Percentiles rank a stretch among this genome's conserved stretches.
These are phyloP conservation scores for Castanea crenata DNA, from an alignment of 306 rosid genomes.

Conservation along the genomic window DNA sequence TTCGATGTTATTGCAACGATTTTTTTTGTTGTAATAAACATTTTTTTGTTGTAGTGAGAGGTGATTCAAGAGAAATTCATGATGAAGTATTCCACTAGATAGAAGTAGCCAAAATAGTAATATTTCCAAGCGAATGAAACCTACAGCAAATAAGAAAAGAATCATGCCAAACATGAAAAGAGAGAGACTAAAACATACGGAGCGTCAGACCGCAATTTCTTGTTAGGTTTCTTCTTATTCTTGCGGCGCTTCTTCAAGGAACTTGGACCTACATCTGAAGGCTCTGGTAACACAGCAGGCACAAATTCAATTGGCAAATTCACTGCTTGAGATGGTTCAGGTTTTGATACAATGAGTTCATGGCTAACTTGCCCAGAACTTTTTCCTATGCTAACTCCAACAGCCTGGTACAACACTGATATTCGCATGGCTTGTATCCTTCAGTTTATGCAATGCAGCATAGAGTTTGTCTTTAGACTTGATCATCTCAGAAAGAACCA, in stretches of 20 bases:
- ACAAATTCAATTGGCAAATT: constrained; percentile 25
- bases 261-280: constrained; percentile 14
- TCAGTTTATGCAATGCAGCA: constrained; percentile 19
- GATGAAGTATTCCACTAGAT: background rate
- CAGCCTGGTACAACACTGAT: background rate
- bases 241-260: constrained; percentile 36
- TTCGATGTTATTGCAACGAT: no score
- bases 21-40: no score
- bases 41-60: no score
- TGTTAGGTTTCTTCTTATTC: constrained; percentile 43
- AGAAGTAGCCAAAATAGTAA: background rate
- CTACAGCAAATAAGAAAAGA: background rate
- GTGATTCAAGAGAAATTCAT: background rate
- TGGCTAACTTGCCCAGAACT: background rate
- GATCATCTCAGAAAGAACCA: constrained; percentile 33
- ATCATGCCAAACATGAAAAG: background rate
- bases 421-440: background rate
- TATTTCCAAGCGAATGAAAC: background rate
- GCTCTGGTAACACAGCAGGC: constrained; percentile 22
- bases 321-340: constrained; percentile 6
- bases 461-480: constrained; percentile 36
- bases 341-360: constrained; percentile 19
- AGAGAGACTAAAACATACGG: constrained; percentile 33
- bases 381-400: constrained; percentile 6
- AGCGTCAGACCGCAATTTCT: constrained; percentile 28